Conservation (phyloP, 495 filamentous ascomycete genomes). For the Chlorociboria aeruginascens region DNA sequence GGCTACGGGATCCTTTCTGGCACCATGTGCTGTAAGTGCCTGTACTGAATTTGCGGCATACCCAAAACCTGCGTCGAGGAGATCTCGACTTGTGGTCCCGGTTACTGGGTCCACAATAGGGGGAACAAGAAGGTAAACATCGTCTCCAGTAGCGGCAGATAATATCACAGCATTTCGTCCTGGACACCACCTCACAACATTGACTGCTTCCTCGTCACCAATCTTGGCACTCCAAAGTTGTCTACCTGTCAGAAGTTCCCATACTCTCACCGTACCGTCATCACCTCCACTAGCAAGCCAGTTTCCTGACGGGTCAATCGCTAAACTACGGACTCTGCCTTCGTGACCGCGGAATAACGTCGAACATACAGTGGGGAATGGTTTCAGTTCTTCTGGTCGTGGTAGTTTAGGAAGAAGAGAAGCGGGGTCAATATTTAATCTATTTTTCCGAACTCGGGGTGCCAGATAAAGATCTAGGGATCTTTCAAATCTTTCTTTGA, state of each 20-base stretch:
- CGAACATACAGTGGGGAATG: slow-evolving; percentile 81
- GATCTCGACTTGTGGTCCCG: slow-evolving; percentile 57
- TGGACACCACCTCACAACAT: slow-evolving; percentile 83
- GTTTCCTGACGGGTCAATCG: slow-evolving; percentile 63
- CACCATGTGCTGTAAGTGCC: slow-evolving; percentile 37
- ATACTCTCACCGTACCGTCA: slow-evolving; percentile 84
- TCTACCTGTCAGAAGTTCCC: slow-evolving; percentile 78
- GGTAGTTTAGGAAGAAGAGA: slow-evolving; percentile 89
- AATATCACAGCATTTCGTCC: slow-evolving; percentile 69
- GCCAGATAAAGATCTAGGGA: slow-evolving; percentile 93
- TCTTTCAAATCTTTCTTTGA: slow-evolving; percentile 93
- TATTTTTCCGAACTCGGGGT: slow-evolving; percentile 80
- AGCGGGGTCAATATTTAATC: slow-evolving; percentile 92
- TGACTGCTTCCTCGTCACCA: slow-evolving; percentile 70
- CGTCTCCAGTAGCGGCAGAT: slow-evolving; percentile 72
- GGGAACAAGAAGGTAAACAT: slow-evolving; percentile 73
- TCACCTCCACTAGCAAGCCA: slow-evolving; percentile 88
- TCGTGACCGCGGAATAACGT: slow-evolving; percentile 80
- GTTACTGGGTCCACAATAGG: slow-evolving; percentile 57
- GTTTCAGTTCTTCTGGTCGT: slow-evolving; percentile 82
- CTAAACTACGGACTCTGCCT: slow-evolving; percentile 73
- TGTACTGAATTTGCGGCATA: slow-evolving; percentile 62
- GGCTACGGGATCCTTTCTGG: slow-evolving; percentile 61
- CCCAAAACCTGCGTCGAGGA: slow-evolving; percentile 81
- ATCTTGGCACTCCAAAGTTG: slow-evolving; percentile 78